Conservation (phyloP, 768 basidiomycete genomes). For the Lactarius sp. region DNA sequence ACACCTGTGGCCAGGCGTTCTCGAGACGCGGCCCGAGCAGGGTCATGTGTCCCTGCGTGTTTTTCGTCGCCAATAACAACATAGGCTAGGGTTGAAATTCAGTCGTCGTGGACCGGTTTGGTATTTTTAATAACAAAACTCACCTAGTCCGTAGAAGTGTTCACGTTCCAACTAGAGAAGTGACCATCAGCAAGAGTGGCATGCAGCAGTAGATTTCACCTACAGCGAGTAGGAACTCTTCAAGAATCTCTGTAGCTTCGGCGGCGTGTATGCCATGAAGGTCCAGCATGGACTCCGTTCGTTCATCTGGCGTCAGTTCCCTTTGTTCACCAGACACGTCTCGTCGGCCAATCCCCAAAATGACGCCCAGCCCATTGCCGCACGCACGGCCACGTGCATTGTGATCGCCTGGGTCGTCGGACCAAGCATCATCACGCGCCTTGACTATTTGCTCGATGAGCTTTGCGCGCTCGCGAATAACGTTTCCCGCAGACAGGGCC, state of each 20-base stretch:
- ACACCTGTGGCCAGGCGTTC: conserved; percentile 81
- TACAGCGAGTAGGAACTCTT: conserved; percentile 83
- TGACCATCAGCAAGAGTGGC: not conserved
- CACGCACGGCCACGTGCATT: conserved; percentile 64
- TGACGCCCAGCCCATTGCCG: conserved; percentile 81
- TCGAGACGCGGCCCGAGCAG: conserved; percentile 73
- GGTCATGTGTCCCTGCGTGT: conserved; percentile 89
- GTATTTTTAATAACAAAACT: conserved; percentile 27
- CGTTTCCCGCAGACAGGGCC: conserved; percentile 72
- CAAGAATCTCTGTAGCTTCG: conserved; percentile 88
- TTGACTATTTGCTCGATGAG: conserved; percentile 74
- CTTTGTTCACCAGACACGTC: conserved; percentile 46
- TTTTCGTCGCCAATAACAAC: conserved; percentile 93
- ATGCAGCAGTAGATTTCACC: conserved; percentile 33
- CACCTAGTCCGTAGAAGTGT: conserved; percentile 81
- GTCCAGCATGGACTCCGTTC: conserved; percentile 84
- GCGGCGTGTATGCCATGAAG: conserved; percentile 91
- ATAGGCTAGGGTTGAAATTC: conserved; percentile 50
- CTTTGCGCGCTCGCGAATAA: conserved; percentile 78
- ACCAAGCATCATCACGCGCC: conserved; percentile 64
- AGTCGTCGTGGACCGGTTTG: not conserved
- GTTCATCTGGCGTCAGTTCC: conserved; percentile 73
- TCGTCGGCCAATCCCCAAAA: conserved; percentile 76
- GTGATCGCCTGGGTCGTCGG: conserved; percentile 81
- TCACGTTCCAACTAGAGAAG: conserved; percentile 70